Evolutionary conservation across 2,329 filamentous ascomycete genomes (phyloP), one percentile per base, ranked within the genome.

Genomic region (Fusarium xyrophilum): DNA sequence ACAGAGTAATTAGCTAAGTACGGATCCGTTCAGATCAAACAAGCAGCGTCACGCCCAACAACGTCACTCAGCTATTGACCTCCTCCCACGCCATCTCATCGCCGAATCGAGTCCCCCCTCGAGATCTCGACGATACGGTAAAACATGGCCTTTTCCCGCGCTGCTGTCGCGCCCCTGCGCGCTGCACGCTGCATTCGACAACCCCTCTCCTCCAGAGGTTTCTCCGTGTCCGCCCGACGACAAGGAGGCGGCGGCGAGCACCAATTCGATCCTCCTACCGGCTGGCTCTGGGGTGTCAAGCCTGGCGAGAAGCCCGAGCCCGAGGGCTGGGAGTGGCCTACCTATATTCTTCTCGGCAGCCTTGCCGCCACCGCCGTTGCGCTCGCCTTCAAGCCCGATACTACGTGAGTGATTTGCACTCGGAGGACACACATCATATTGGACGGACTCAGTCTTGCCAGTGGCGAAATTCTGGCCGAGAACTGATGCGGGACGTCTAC

Each of bases 361-460:
- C 82, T 97, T 76, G 81, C 88, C 30, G 84, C 93, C 70, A 90
- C 89, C 56, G 88, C 87, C 65, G 84, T 97, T 70, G 93, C 91
- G 70, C 93, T 97, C 82, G 93, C 93, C 67, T 98, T 96, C 80
- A 98, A 98, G 89, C 96, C 96, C 55, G 96, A 99, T 86, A 98
- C 95, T 69, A 97, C 93, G 96, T 99, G 86, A 84, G 94, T 93
- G 54, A 63, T 60, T 58, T 57, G 58, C 51, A 50, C 32, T 48
- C 35, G 42, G 35, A 56, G 40, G 46, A 40, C 28, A 40, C 32
- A 27, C 30, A 42, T 47, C 32, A 39, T 19, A 42, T 50, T 42
- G 42, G 33, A 32, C 47, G 15, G 13, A 5, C n/a, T n/a, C 17
- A 8, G 5, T n/a, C 39, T 32, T 43, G 27, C 9, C 11, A 21